Evolutionary conservation across 2,329 filamentous ascomycete species (phyloP), one percentile per base, ranked within the genome.

Genomic region (Calonectria pseudoturangicola): DNA sequence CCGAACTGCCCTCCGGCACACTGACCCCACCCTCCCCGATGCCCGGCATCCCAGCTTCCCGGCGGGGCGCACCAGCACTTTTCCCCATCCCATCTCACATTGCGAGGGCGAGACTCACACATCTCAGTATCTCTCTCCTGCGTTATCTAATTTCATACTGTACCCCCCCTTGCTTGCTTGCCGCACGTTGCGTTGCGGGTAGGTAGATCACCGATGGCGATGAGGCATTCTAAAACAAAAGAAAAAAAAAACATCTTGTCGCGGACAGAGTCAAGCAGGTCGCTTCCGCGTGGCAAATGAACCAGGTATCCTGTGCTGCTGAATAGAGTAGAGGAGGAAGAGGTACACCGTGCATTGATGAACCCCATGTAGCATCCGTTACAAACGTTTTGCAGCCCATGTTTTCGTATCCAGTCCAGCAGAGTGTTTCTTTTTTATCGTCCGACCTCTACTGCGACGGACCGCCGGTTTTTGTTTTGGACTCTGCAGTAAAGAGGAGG

Each of bases 31-130:
- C 66, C 54, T 36, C 47, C 50, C 50, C 51, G 63, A 56, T 25
- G 25, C 27, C 71, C 69, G 71, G 70, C 68, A 67, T 66, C 70
- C 74, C 73, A 74, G 70, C 54, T 25, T 70, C 39, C 66, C 66
- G 67, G 45, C 68, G 69, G 73, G 74, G 75, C 75, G 75, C 54
- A 71, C 43, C 36, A 27, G 54, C 54, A 41, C 54, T 54, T 30
- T 66, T 60, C 36, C 58, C 54, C 39, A 43, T 63, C 58, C 28
- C 58, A 63, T 47, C 41, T n/a, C 28, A 41, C 12, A 33, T 63
- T 47, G 39, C 41, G 58, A 63, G 58, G 13, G 25, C n/a, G 58
- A 30, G 7, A 63, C 36, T 62, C 25, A 45, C 18, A 28, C 15
- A 45, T n/a, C 3, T n/a, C 3, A 21, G 8, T 66, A 41, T 51